A percentile compares a stretch with the other conserved stretches of the same genome.
phyloP scores from a whole-genome alignment of 257 asterid genomes.

The Euphrasia confusa region DNA sequence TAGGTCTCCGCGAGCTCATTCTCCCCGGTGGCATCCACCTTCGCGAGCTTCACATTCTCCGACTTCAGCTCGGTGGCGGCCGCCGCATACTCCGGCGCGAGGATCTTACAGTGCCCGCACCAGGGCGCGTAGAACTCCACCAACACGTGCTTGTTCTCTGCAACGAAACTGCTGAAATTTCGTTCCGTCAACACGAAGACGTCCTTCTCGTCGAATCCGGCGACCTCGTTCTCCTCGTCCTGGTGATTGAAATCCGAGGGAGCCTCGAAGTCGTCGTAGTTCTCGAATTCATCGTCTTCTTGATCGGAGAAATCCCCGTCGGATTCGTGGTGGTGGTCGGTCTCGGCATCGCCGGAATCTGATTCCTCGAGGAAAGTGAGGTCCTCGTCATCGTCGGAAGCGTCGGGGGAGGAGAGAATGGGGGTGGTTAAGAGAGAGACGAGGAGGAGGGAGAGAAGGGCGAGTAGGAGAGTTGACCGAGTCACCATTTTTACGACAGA shows the following conservation, averaged over 20 bases:
- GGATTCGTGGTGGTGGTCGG: conserved; percentile 31
- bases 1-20: conserved; percentile 65
- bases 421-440: conserved; percentile 30
- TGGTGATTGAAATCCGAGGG: conserved; percentile 36
- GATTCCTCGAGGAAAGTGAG: conserved; percentile 50
- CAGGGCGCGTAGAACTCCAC: conserved; percentile 97
- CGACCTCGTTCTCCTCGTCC: conserved; percentile 31
- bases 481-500: conserved; percentile 33
- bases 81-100: conserved; percentile 94
- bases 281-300: conserved; percentile 43
- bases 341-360: conserved; percentile 25
- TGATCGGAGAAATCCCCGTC: conserved; percentile 38
- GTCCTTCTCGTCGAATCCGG: conserved; percentile 64
- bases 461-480: conserved; percentile 24
- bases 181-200: conserved; percentile 68
- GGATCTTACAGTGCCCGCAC: conserved; percentile 89
- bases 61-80: conserved; percentile 82
- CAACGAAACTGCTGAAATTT: conserved; percentile 64
- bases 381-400: conserved; percentile 37
- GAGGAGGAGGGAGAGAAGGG: conserved; percentile 31
- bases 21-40: conserved; percentile 86
- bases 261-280: conserved; percentile 44
- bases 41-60: conserved; percentile 65
- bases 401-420: conserved; percentile 24
- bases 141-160: conserved; percentile 70